These are phyloP conservation scores for Hydnomerulius pinastri DNA, from an alignment of 768 basidiomycete genomes.

Conservation along the genomic window DNA sequence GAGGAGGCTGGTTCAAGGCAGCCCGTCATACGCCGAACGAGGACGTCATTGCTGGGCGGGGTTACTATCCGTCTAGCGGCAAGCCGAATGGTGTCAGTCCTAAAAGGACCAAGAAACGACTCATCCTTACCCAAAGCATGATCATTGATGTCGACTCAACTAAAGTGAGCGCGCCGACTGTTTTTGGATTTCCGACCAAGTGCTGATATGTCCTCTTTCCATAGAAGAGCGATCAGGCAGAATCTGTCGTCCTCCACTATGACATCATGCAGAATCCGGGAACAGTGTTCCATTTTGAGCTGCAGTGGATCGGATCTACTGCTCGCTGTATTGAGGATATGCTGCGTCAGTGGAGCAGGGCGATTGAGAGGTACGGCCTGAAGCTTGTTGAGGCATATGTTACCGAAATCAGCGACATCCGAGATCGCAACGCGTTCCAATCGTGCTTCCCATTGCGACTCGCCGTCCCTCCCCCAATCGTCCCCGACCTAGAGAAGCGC, in stretches of 20 bases:
- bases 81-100: constrained; percentile 40
- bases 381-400: constrained; percentile 94
- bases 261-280: constrained; percentile 94
- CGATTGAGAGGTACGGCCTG: constrained; percentile 86
- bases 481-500: constrained; percentile 65
- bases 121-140: constrained; percentile 87
- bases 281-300: constrained; percentile 96
- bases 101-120: constrained; percentile 54
- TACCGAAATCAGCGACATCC: constrained; percentile 86
- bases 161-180: constrained; percentile 52
- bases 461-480: constrained; percentile 70
- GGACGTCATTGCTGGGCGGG: constrained; percentile 38
- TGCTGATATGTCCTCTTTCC: constrained; percentile 10
- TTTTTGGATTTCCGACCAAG: neutral
- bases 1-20: constrained; percentile 66
- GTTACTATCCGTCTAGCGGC: constrained; percentile 38
- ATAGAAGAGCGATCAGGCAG: constrained; percentile 86
- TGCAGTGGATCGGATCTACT: constrained; percentile 96
- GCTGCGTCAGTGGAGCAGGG: constrained; percentile 76
- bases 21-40: constrained; percentile 44
- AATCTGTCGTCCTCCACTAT: constrained; percentile 86
- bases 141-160: constrained; percentile 83
- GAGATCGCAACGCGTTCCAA: constrained; percentile 86
- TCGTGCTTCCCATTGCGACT: constrained; percentile 84
- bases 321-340: constrained; percentile 90